These are phyloP conservation scores for Ambrosia hybrid DNA, from an alignment of 140 eudicot genomes.

Conservation along the genomic window DNA sequence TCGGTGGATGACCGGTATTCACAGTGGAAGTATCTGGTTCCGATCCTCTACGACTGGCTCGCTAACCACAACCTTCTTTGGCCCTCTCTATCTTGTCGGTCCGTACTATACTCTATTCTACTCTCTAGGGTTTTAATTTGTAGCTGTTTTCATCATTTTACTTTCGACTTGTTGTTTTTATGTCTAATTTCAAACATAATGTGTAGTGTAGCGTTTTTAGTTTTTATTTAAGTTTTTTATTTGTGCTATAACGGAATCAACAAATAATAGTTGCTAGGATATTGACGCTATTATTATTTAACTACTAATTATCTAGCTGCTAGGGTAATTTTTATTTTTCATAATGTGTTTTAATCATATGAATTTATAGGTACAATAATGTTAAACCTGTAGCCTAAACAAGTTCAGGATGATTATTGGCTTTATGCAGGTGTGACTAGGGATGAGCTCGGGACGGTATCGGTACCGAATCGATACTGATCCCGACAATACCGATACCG, in stretches of 20 bases:
- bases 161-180: neutral
- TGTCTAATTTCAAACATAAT: neutral
- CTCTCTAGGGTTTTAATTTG: slow-evolving; percentile 31
- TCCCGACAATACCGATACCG: too few relatives aligned
- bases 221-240: neutral
- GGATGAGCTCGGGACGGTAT: too few relatives aligned
- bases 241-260: neutral
- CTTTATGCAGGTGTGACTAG: neutral
- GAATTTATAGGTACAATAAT: neutral
- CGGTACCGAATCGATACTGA: too few relatives aligned
- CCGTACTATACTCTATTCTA: neutral
- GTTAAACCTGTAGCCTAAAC: too few relatives aligned
- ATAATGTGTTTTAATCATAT: neutral
- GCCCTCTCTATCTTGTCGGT: slow-evolving; percentile 98
- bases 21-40: slow-evolving; percentile 83
- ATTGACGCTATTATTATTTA: neutral
- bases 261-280: neutral
- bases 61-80: slow-evolving; percentile 92
- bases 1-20: slow-evolving; percentile 60
- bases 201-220: neutral
- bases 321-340: neutral
- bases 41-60: slow-evolving; percentile 86
- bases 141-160: neutral
- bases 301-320: neutral
- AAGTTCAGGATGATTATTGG: neutral